Evolutionary conservation across 768 basidiomycete species (phyloP).

Genomic region (button mushroom (Agaricus bisporus)): DNA sequence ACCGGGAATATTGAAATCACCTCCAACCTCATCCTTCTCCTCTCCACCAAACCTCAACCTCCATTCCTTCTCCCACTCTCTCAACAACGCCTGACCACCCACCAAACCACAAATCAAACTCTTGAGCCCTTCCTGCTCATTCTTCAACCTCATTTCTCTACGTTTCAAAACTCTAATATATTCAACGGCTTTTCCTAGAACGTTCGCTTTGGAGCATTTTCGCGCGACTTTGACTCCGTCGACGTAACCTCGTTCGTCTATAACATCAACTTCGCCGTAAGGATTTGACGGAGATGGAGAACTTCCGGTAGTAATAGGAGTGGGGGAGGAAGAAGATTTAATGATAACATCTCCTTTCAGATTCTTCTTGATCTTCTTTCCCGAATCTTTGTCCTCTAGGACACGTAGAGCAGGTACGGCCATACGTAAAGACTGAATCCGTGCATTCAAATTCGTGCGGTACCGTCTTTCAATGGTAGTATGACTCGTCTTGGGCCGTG

Average conservation of each 20-base stretch:
- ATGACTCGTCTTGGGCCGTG: constrained; percentile 79
- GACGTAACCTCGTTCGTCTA: constrained; percentile 82
- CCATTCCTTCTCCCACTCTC: constrained; percentile 78
- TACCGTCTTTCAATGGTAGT: constrained; percentile 88
- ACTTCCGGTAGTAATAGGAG: not conserved
- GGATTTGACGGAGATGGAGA: constrained; percentile 24
- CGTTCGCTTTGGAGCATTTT: constrained; percentile 88
- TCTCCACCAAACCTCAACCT: constrained; percentile 66
- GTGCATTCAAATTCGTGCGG: constrained; percentile 83
- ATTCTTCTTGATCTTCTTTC: constrained; percentile 43
- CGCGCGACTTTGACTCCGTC: constrained; percentile 91
- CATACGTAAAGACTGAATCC: constrained; percentile 73
- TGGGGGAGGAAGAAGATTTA: constrained; percentile 19
- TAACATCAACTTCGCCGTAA: constrained; percentile 41
- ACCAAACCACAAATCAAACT: constrained; percentile 65
- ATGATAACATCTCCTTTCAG: constrained; percentile 32
- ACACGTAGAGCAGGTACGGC: constrained; percentile 82
- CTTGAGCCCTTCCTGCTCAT: constrained; percentile 73
- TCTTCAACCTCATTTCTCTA: constrained; percentile 62
- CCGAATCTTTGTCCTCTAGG: constrained; percentile 53
- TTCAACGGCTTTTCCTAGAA: constrained; percentile 85
- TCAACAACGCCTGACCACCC: constrained; percentile 63
- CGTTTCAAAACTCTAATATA: constrained; percentile 87
- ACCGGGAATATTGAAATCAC: constrained; percentile 31
- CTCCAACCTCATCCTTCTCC: constrained; percentile 65